phyloP scores from a whole-genome alignment of 441 rosid genomes.

The Syzygium malaccense region DNA sequence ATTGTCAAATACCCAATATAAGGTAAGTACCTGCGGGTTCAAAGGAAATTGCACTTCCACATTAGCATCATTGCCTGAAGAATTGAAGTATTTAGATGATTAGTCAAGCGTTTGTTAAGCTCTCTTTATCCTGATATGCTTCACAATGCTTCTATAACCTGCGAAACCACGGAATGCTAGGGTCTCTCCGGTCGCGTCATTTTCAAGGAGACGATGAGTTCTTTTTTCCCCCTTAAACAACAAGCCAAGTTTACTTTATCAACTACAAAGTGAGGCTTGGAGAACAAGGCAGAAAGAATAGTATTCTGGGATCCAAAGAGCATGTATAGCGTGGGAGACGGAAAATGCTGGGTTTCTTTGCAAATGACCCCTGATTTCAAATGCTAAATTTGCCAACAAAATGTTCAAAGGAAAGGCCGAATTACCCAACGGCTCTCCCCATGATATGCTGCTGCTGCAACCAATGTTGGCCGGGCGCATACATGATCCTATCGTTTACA shows the following conservation, averaged over 20 bases:
- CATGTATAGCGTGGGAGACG: neutral
- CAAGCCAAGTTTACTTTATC: neutral
- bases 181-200: neutral
- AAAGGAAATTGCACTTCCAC: neutral
- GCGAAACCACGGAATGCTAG: neutral
- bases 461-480: constrained; percentile 89
- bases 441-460: constrained; percentile 80
- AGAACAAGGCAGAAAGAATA: neutral
- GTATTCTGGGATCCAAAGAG: neutral
- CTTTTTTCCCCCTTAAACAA: neutral
- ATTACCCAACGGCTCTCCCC: constrained; percentile 95
- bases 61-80: neutral
- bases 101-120: neutral
- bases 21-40: constrained; percentile 60
- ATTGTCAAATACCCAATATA: constrained; percentile 96
- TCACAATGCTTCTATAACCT: neutral
- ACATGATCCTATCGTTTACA: constrained; percentile 74
- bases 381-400: neutral
- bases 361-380: neutral
- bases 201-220: neutral
- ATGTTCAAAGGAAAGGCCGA: neutral
- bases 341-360: neutral
- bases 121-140: neutral
- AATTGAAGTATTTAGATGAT: neutral
- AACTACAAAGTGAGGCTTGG: neutral